These are phyloP conservation scores for Solanum sejunctum DNA, from an alignment of 257 asterid species.

Conservation along the genomic window DNA sequence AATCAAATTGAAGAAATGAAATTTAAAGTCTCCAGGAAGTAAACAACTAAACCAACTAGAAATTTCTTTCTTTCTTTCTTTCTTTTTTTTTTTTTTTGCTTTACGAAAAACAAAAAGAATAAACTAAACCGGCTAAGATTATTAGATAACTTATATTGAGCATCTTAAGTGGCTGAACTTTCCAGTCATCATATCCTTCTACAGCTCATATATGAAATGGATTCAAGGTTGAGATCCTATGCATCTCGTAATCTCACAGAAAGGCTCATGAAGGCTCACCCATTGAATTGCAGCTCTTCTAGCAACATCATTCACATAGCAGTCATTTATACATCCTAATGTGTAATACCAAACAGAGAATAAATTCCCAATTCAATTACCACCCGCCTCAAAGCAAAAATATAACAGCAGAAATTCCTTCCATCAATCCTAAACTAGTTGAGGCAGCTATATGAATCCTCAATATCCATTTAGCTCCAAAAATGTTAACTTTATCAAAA, in stretches of 20 bases:
- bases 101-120: not conserved
- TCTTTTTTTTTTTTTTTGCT: not conserved
- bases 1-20: not conserved
- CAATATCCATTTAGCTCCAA: not conserved
- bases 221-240: not conserved
- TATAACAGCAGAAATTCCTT: not conserved
- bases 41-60: not conserved
- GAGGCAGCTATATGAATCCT: not conserved
- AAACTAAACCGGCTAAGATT: not conserved
- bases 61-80: not conserved
- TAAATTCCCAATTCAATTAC: not conserved
- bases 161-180: not conserved
- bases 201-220: not conserved
- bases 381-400: not conserved
- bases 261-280: not conserved
- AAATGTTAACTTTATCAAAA: no score
- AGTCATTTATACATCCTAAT: not conserved
- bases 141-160: not conserved
- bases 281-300: not conserved
- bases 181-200: not conserved
- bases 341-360: not conserved
- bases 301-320: not conserved
- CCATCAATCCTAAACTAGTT: not conserved
- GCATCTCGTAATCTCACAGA: not conserved
- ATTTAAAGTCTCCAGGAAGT: not conserved